Evolutionary conservation across 768 basidiomycete species (phyloP), one percentile per base, ranked within the genome.

Genomic region (Leccinum arenicola): DNA sequence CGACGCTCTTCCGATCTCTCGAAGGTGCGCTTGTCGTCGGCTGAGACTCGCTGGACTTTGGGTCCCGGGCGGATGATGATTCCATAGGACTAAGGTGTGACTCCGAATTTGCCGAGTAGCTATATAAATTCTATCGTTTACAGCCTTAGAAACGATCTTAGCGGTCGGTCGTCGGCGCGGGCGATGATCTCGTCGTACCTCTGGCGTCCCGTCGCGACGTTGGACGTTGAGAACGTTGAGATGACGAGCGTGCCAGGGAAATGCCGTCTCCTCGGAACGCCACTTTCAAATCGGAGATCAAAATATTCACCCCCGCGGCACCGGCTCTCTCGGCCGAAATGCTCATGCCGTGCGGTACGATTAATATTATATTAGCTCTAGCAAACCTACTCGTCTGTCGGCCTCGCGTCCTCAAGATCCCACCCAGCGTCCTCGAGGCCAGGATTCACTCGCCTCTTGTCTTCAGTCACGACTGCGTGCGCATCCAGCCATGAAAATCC

Each of bases 401-500:
- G 57, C 53, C 66, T 55, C 38, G 33, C 66, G 23, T 57, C 55
- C 60, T 66, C 69, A 29, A 57, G 52, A 54, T 70, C 68, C 67
- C 70, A 67, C 40, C 66, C 63, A 49, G 64, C 67, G 40, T 72
- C 73, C 23, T 74, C 71, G 52, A 79, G 57, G 29, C 87, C 91
- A 15, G 93, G 93, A 73, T 94, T 95, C 3, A 89, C 75, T 64
- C 80, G 77, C 57, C 95, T 77, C 72, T 80, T 80, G 73, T 95
- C 94, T 70, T 88, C 84, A 49, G 84, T 86, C 55, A 81, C 85
- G 31, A 82, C 67, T 21, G 74, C 86, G 33, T 74, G 69, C 5
- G 82, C 81, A 65, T 91, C 79, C 27, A 95, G 71, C 92, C 92
- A 97, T 48, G 91, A 89, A 65, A 80, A 87, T 17, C 91, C 89